Evolutionary conservation across 2,329 filamentous ascomycete species (phyloP), one percentile per base, ranked within the genome.

Genomic region (Trichocomaceae sp.): DNA sequence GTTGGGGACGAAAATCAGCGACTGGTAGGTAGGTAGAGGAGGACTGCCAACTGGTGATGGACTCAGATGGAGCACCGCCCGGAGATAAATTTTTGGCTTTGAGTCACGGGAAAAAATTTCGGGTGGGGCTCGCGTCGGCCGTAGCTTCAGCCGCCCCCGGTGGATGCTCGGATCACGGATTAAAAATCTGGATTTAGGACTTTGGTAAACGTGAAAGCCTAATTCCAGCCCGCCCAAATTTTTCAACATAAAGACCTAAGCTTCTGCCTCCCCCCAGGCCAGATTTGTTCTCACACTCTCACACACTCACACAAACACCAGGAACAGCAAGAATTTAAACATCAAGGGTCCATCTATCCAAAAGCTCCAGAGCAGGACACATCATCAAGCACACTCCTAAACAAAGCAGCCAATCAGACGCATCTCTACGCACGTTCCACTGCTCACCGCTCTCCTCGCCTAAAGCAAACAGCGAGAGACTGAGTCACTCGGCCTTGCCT

Each of bases 401-500:
- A 5, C 39, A 7, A 42, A 42, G 17, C 46, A 44, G 17, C 48
- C 49, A 44, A 52, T 46, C 50, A 46, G 41, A 29, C 51, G 20
- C 44, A 6, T 17, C 37, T 10, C 33, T n/a, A 12, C 26, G 23
- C 39, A 55, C 52, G 47, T 49, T 50, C 35, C 39, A 23, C 47
- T 12, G 35, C 20, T 50, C 52, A 55, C 52, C 52, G 52, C 29
- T 31, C 39, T 42, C 33, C 41, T 29, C 44, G 17, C 29, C 48
- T 48, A 54, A 49, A 54, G 29, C 22, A 26, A 48, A 48, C 31
- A 37, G 13, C 20, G 22, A 26, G 12, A 26, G 37, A 37, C 35
- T 50, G 52, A 55, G 44, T 55, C 52, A 55, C 44, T 52, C 50
- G 19, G 26, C 31, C n/a, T 29, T 42, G 37, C 47, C 6, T 31